phyloP scores from a whole-genome alignment of 1,284 basidiomycete genomes.

The Cutaneotrichosporon spelunceum region DNA sequence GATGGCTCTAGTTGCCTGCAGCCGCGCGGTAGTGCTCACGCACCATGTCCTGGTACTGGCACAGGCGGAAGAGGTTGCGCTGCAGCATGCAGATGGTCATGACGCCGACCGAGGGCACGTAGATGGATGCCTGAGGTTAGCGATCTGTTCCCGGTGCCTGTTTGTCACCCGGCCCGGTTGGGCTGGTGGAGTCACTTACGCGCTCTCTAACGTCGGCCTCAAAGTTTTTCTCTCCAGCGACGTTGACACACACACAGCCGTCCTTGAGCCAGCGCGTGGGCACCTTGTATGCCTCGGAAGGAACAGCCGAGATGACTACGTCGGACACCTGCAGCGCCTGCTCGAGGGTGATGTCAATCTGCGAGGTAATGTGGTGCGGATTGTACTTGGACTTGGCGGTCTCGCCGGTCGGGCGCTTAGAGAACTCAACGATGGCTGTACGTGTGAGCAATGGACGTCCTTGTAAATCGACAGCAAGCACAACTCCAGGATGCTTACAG shows the following conservation, averaged over 20 bases:
- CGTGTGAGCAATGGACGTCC: conserved; percentile 30
- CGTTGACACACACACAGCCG: conserved; percentile 88
- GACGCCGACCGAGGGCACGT: conserved; percentile 91
- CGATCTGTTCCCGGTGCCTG: background rate
- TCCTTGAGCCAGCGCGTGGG: conserved; percentile 85
- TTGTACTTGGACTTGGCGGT: conserved; percentile 58
- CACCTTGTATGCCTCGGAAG: conserved; percentile 81
- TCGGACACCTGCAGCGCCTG: conserved; percentile 77
- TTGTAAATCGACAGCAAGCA: background rate
- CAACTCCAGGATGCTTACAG: conserved; percentile 54
- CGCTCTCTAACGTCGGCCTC: conserved; percentile 87
- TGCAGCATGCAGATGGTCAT: conserved; percentile 96
- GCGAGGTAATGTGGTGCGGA: conserved; percentile 77
- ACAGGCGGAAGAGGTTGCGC: conserved; percentile 77
- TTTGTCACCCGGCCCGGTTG: background rate
- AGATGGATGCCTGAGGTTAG: conserved; percentile 72
- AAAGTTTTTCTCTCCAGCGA: conserved; percentile 95
- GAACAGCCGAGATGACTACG: conserved; percentile 87
- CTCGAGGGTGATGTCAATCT: conserved; percentile 64
- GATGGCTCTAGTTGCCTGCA: background rate
- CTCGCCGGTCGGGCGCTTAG: conserved; percentile 66
- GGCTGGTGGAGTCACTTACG: conserved; percentile 53
- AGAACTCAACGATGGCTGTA: conserved; percentile 65
- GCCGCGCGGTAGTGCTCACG: conserved; percentile 22
- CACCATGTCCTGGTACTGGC: conserved; percentile 60